Evolutionary conservation across 306 rosid species (phyloP), one percentile per base, ranked within the genome.

Genomic region (Cucumis melo): DNA sequence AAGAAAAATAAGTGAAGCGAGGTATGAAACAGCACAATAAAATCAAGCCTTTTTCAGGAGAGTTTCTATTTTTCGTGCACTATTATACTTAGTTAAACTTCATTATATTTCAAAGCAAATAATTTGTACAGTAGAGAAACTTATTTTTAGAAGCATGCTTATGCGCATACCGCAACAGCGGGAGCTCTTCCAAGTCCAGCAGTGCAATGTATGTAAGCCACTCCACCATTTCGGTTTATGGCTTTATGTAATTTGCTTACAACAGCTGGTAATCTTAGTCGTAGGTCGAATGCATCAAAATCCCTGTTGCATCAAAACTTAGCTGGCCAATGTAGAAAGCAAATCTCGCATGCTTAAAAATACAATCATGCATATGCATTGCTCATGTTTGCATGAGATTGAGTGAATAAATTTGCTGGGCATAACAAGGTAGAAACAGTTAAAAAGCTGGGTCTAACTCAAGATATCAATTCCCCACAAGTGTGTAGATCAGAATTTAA

Each of bases 151-250:
- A 78, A 74, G 77, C 53, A 57, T 23, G 76, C 73, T 54, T 32
- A 29, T 66, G 34, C 50, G 83, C 87, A 64, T 89, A 90, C 98
- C 80, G 83, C 91, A 86, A 85, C 89, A 78, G 96, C 92, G 27
- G 99, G 99, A 83, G 99, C 99, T 86, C 99, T 89, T 81, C 99
- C 99, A 73, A 95, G 88, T 80, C 99, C 99, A 79, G 99, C 99
- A 80, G 99, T 95, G 85, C 99, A 95, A 80, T 95, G 99, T 70
- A 95, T 75, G 80, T 92, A 95, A 79, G 93, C 81, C 73, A 92
- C 91, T 51, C 99, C 99, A 73, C 98, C 99, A 75, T 87, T 92
- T 78, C 78, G 80, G 67, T 86, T 90, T 78, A 92, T 20, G 65
- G 97, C 96, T 80, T 89, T 88, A 86, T 84, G 83, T 80, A 94